Evolutionary conservation across 345 rosid genomes (phyloP).

Genomic region (Eucalyptus cloeziana): DNA sequence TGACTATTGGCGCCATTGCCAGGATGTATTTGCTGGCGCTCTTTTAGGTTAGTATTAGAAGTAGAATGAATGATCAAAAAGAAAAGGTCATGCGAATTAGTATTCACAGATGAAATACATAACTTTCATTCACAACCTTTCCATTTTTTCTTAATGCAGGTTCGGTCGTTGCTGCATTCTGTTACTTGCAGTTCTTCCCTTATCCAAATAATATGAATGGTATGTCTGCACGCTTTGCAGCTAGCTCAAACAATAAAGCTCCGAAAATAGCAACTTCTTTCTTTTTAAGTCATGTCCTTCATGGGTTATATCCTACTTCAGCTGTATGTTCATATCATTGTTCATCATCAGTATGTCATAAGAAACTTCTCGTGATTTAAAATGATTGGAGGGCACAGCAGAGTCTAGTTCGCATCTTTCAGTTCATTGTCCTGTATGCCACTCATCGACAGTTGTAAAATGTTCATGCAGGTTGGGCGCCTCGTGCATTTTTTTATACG

Average conservation of each 20-base stretch:
- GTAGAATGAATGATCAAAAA: not conserved
- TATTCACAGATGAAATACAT: not conserved
- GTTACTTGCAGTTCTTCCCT: slow-evolving; percentile 47
- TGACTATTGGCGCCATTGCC: slow-evolving; percentile 71
- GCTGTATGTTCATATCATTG: not conserved
- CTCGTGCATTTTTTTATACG: slow-evolving; percentile 28
- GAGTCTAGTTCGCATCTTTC: not conserved
- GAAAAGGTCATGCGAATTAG: not conserved
- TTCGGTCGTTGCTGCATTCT: slow-evolving; percentile 22
- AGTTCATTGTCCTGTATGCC: too few relatives aligned
- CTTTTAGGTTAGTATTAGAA: slow-evolving; percentile 18
- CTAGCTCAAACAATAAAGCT: not conserved
- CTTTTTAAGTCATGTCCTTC: not conserved
- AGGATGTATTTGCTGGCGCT: slow-evolving; percentile 53
- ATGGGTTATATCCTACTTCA: not conserved
- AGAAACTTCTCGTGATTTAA: not conserved
- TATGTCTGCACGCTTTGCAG: not conserved
- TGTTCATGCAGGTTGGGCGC: slow-evolving; percentile 33
- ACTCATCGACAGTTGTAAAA: not conserved
- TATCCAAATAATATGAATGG: slow-evolving; percentile 32
- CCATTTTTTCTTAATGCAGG: slow-evolving; percentile 2
- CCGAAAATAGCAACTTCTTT: not conserved
- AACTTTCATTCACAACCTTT: not conserved
- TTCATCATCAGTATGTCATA: not conserved
- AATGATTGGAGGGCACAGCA: not conserved